Evolutionary conservation across 1,284 basidiomycete species (phyloP), one percentile per base, ranked within the genome.

Genomic region (Cerrena zonata): DNA sequence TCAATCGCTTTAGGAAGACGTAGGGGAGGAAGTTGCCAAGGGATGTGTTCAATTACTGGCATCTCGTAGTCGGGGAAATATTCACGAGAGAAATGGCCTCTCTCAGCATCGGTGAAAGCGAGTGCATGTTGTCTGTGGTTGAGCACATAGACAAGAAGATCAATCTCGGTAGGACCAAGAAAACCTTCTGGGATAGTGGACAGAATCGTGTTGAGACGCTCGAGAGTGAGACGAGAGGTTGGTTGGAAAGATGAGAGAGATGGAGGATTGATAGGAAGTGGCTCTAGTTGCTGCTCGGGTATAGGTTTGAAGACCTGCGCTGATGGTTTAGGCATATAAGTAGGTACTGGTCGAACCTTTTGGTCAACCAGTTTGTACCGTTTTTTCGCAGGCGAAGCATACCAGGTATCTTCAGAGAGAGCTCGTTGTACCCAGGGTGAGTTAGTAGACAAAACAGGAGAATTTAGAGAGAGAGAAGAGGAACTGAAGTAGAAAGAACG

Each of bases 21-120:
- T 5, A 69, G 66, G 0, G 65, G 65, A 11, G 54, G 49, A 11
- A 48, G 45, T 4, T 58, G 52, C 69, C 67, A 71, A 0, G 68
- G 68, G 0, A 51, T 58, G 24, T 70, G 70, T 42, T 65, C 60
- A 3, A 70, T 65, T 2, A 59, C 55, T 0, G 66, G 67, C 25
- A 72, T 69, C 2, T 61, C 52, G 23, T 69, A 67, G 47, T 65
- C 61, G 5, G 68, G 65, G 43, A 61, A 73, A 50, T 66, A 71
- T 23, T 63, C 55, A 0, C 49, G 49, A 2, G 55, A 58, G 42
- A 73, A 69, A 0, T 51, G 57, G 13, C 70, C 69, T 13, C 62
- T 50, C 47, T 69, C 65, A 0, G 51, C 23, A 40, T 65, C 61
- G 0, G 56, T 55, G 37, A 61, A 70, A 0, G 66, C 68, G 1